A percentile compares a stretch with the other conserved stretches of the same genome.
Conservation (phyloP, 2,329 filamentous ascomycete genomes). For the Metarhizium humberi region DNA sequence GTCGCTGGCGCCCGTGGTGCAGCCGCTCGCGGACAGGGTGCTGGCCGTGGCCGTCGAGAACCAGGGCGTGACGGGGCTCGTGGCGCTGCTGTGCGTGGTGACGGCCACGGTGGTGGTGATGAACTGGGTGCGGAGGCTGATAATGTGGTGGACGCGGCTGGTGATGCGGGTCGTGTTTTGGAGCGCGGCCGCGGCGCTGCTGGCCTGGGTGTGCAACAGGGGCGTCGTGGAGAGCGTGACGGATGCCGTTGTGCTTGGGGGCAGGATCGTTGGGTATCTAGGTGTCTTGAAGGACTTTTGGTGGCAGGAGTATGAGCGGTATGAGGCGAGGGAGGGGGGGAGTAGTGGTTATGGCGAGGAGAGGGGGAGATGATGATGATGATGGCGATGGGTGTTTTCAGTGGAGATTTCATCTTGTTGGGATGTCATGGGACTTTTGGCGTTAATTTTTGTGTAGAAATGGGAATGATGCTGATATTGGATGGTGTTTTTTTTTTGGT, state of each 20-base stretch:
- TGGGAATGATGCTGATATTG: no score
- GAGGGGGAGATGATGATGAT: background rate
- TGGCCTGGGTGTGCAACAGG: conserved; percentile 52
- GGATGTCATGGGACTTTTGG: no score
- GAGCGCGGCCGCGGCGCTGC: conserved; percentile 44
- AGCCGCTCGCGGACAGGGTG: conserved; percentile 32
- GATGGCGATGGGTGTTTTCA: background rate
- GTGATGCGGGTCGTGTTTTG: conserved; percentile 55
- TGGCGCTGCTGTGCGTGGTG: conserved; percentile 23
- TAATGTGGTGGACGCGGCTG: conserved; percentile 71
- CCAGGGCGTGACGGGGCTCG: conserved; percentile 22
- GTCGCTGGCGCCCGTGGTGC: conserved; percentile 30
- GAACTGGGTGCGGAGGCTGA: conserved; percentile 59
- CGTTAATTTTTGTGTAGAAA: no score
- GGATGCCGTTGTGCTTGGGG: conserved; percentile 41
- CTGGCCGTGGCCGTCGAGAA: conserved; percentile 24
- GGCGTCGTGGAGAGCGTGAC: conserved; percentile 54
- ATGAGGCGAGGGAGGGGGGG: conserved; percentile 6
- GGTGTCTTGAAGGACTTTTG: conserved; percentile 44
- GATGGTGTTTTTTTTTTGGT: no score
- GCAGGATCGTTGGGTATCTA: conserved; percentile 36
- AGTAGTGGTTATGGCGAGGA: background rate
- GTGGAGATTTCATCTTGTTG: background rate
- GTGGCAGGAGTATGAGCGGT: conserved; percentile 43
- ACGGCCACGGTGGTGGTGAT: conserved; percentile 56